Evolutionary conservation across 805 yeast genomes (phyloP), one percentile per base, ranked within the genome.

Genomic region (Ogataea henricii): DNA sequence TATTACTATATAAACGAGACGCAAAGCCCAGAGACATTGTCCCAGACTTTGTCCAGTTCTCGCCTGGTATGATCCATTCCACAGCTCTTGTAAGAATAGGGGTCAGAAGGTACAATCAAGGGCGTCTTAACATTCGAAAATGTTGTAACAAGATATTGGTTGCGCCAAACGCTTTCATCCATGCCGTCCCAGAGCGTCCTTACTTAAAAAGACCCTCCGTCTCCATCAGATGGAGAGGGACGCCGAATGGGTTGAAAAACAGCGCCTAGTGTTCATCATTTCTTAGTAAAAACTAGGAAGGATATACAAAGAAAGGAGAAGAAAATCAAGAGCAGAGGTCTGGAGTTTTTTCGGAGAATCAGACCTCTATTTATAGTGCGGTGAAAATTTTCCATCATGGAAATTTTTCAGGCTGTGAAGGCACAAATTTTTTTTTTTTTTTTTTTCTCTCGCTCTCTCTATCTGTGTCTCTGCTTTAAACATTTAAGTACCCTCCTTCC

Each of bases 271-370:
- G 69, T 74, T 79, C 84, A 79, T 79, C 84, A 79, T 77, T 56
- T 69, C 66, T 60, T 72, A 74, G 69, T 77, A 76, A 78, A 79
- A 79, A 82, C 78, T 78, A 80, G 84, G 81, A 79, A 82, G 84
- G 77, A 73, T 81, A 77, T 77, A 73, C 64, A 39, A 67, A 66
- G 64, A 62, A 62, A 48, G 55, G 51, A 52, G 54, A 47, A 45
- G 5, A 9, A 30, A 39, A 7, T 30, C 37, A 35, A 30, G 42
- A 45, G 32, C 21, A 18, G 18, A n/a, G 20, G 30, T 35, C 13
- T 20, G 32, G 21, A n/a, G 16, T 22, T 20, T 30, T 23, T 4
- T 3, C 7, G 43, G 36, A 22, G 14, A 9, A 23, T 9, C 8
- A 13, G 26, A 13, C 16, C 36, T 21, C 27, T 40, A 40, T 29